These are phyloP conservation scores for Malassezia caprae DNA, from an alignment of 1,284 basidiomycete genomes.

Conservation along the genomic window DNA sequence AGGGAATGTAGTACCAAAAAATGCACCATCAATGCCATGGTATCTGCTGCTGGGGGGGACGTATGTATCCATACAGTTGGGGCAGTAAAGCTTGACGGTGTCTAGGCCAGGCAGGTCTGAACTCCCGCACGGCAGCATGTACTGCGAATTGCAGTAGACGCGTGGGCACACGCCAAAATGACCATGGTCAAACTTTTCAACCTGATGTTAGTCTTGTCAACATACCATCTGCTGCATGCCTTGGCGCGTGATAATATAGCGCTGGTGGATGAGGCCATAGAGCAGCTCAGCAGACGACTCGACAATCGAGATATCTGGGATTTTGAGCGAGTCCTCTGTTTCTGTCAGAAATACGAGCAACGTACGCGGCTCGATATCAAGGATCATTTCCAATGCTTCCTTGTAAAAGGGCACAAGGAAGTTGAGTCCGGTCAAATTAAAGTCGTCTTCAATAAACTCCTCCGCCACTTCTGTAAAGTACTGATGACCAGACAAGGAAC, in stretches of 20 bases:
- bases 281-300: constrained; percentile 94
- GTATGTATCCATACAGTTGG: constrained; percentile 96
- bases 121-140: constrained; percentile 87
- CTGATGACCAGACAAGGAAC: constrained; percentile 92
- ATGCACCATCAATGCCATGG: constrained; percentile 91
- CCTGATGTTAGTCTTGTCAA: constrained; percentile 52
- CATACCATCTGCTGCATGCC: constrained; percentile 89
- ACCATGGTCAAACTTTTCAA: constrained; percentile 86
- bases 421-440: constrained; percentile 93
- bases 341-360: not conserved
- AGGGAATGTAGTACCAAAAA: constrained; percentile 96
- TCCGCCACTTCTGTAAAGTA: constrained; percentile 81
- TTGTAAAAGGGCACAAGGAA: constrained; percentile 96
- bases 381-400: constrained; percentile 99
- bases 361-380: constrained; percentile 79
- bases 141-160: constrained; percentile 79
- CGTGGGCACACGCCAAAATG: constrained; percentile 91
- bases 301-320: constrained; percentile 83
- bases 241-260: constrained; percentile 86
- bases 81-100: constrained; percentile 96
- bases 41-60: constrained; percentile 88
- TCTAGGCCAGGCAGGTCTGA: constrained; percentile 95
- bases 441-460: constrained; percentile 99
- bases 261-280: constrained; percentile 93
- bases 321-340: constrained; percentile 74